Evolutionary conservation across 768 basidiomycete genomes (phyloP).

Genomic region (Crucibulum laeve): DNA sequence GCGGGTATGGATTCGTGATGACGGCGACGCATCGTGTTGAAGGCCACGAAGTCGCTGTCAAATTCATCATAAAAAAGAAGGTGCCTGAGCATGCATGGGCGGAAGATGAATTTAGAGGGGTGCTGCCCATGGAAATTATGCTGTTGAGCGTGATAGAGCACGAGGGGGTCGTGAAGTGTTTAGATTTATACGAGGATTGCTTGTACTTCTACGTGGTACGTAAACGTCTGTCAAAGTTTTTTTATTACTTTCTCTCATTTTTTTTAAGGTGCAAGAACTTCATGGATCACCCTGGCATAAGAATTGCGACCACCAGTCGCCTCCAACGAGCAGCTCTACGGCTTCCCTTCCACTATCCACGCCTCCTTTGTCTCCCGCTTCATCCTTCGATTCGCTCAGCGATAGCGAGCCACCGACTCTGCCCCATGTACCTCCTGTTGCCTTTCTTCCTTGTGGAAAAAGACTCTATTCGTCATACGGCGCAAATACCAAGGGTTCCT

Average conservation of each 20-base stretch:
- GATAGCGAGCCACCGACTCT: no score
- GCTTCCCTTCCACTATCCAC: conserved; percentile 42
- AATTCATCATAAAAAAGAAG: conserved; percentile 87
- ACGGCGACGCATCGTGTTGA: conserved; percentile 63
- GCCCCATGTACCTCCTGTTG: no score
- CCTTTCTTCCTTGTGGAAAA: no score
- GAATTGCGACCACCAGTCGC: conserved; percentile 12
- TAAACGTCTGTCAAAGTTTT: conserved; percentile 9
- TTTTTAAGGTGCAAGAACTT: conserved; percentile 76
- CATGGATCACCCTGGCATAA: conserved; percentile 88
- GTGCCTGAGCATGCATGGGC: conserved; percentile 58
- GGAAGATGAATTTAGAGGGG: conserved; percentile 55
- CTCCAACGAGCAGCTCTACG: conserved; percentile 15
- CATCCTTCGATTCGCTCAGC: no score
- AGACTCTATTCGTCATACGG: no score
- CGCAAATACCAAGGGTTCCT: no score
- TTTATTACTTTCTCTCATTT: conserved; percentile 2
- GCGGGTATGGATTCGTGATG: conserved; percentile 96
- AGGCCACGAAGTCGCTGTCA: conserved; percentile 80
- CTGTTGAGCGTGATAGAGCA: conserved; percentile 73
- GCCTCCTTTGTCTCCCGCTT: conserved; percentile 47
- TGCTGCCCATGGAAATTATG: conserved; percentile 78
- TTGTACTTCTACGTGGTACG: conserved; percentile 85
- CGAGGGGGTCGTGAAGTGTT: conserved; percentile 76
- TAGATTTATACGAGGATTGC: conserved; percentile 82